phyloP scores from a whole-genome alignment of 305 asterid species.

The Petunia hybrid region DNA sequence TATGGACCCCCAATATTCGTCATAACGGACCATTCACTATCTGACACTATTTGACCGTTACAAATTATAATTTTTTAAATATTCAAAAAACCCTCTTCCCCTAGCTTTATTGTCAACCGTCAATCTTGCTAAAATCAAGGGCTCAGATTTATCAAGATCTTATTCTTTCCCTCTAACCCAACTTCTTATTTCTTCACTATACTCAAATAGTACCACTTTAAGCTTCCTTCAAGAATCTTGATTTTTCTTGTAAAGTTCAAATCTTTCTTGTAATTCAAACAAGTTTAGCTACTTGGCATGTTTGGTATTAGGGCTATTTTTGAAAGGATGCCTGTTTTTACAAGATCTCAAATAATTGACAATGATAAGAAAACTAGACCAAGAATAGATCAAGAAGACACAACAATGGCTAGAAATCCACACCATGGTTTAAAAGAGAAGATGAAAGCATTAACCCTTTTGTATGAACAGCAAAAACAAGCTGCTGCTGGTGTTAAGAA shows the following conservation, averaged over 20 bases:
- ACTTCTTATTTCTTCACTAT: conserved; percentile 13
- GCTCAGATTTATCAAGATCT: conserved; percentile 35
- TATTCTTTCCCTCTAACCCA: conserved; percentile 5
- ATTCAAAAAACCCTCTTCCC: conserved; percentile 36
- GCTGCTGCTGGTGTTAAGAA: conserved; percentile 45
- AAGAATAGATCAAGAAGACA: conserved; percentile 42
- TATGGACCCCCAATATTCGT: conserved; percentile 26
- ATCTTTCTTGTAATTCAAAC: conserved; percentile 26
- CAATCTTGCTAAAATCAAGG: conserved; percentile 39
- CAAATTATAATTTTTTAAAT: conserved; percentile 26
- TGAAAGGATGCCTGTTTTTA: conserved; percentile 59
- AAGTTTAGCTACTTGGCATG: conserved; percentile 38
- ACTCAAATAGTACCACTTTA: conserved; percentile 26
- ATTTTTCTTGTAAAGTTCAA: conserved; percentile 26
- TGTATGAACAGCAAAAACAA: conserved; percentile 67
- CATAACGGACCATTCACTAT: conserved; percentile 37
- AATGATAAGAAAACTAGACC: conserved; percentile 36
- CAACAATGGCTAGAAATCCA: conserved; percentile 50
- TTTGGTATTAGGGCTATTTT: conserved; percentile 16
- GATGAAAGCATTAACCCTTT: conserved; percentile 60
- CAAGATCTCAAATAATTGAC: conserved; percentile 53
- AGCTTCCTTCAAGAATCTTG: conserved; percentile 35
- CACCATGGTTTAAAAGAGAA: conserved; percentile 68
- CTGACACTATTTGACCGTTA: conserved; percentile 42
- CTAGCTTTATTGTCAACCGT: conserved; percentile 30